A percentile compares a stretch with the other conserved stretches of the same genome.
Evolutionary conservation across 2,329 filamentous ascomycete genomes (phyloP).

Genomic region (Diplodia seriata): DNA sequence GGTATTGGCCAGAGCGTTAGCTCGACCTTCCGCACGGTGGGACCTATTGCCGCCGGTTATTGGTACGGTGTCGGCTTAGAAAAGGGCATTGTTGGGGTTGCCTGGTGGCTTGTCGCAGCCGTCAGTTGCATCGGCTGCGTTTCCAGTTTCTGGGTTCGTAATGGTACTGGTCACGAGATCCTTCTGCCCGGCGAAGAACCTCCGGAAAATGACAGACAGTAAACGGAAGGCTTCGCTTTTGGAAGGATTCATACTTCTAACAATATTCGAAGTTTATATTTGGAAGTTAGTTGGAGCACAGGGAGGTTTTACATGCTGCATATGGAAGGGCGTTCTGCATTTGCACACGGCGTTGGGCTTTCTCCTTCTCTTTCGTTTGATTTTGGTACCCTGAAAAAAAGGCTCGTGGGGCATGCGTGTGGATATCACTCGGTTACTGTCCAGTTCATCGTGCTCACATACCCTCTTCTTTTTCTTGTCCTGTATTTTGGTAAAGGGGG

Average conservation of each 20-base stretch:
- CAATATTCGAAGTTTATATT: not conserved
- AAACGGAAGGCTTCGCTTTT: not conserved
- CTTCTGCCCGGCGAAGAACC: conserved; percentile 31
- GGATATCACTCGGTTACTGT: conserved; percentile 6
- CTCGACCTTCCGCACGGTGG: conserved; percentile 62
- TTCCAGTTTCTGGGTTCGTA: conserved; percentile 67
- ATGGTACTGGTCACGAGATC: conserved; percentile 54
- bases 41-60: conserved; percentile 62
- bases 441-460: conserved; percentile 1
- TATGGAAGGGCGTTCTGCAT: conserved; percentile 30
- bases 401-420: not conserved
- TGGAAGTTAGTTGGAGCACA: conserved; percentile 1
- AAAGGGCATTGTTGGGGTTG: conserved; percentile 61
- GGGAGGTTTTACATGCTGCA: conserved; percentile 18
- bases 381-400: conserved; percentile 12
- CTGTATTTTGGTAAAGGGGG: too few relatives aligned
- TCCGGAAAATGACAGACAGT: conserved; percentile 25
- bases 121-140: conserved; percentile 64
- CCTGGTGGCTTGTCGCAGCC: conserved; percentile 64
- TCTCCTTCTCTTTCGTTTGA: not conserved
- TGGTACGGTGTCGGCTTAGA: conserved; percentile 61
- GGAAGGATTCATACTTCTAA: not conserved
- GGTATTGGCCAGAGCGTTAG: conserved; percentile 64
- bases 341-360: conserved; percentile 9
- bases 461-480: not conserved